Evolutionary conservation across 371 early-diverging fungal genomes (phyloP).

Genomic region (Syncephalastrum sp.): DNA sequence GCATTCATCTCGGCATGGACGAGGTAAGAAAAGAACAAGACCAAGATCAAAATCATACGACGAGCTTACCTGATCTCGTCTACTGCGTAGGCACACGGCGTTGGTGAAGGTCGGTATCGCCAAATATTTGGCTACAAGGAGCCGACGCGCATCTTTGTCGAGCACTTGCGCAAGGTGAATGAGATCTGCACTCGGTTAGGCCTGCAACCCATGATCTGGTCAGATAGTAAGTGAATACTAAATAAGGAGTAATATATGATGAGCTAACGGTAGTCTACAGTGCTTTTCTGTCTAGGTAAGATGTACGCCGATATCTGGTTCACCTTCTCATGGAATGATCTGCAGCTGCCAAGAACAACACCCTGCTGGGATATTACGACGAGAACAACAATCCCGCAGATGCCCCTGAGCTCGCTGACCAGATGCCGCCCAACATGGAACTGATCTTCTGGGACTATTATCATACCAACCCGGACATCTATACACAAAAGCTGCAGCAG

Average conservation of each 20-base stretch:
- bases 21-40: conserved; percentile 44
- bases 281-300: conserved; percentile 63
- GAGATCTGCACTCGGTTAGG: conserved; percentile 65
- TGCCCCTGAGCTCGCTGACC: conserved; percentile 50
- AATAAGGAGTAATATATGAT: background rate
- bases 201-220: conserved; percentile 84
- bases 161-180: conserved; percentile 72
- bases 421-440: conserved; percentile 68
- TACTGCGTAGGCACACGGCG: conserved; percentile 62
- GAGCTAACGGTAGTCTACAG: conserved; percentile 16
- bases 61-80: background rate
- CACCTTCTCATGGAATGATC: conserved; percentile 2
- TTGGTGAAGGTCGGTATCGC: conserved; percentile 80
- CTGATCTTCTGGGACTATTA: conserved; percentile 90
- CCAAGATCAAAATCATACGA: no score
- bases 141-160: conserved; percentile 70
- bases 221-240: conserved; percentile 67
- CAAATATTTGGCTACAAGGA: conserved; percentile 77
- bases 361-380: conserved; percentile 79
- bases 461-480: conserved; percentile 69
- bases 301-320: background rate
- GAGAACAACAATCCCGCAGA: conserved; percentile 56
- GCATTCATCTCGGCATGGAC: conserved; percentile 88
- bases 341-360: conserved; percentile 73
- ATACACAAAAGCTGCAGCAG: conserved; percentile 74